Evolutionary conservation across 1,284 basidiomycete genomes (phyloP).

Genomic region (Malassezia arunalokei): DNA sequence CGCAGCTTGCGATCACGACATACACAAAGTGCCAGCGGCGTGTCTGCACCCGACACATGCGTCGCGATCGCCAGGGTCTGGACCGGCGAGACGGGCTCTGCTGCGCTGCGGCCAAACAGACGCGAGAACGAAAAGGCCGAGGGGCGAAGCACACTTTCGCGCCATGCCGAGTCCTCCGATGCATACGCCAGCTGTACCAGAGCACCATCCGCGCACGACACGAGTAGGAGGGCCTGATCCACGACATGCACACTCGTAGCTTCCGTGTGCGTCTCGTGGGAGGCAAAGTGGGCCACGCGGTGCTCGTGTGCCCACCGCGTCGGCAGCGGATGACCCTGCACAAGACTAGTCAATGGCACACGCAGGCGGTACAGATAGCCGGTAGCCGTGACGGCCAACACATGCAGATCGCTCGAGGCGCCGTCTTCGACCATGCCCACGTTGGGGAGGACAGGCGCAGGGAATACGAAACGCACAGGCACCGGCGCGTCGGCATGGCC

Average conservation of each 20-base stretch:
- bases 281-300: constrained; percentile 18
- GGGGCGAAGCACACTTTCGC: constrained; percentile 25
- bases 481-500: background rate
- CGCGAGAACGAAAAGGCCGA: constrained; percentile 38
- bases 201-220: constrained; percentile 34
- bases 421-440: constrained; percentile 25
- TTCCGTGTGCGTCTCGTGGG: constrained; percentile 3
- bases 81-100: constrained; percentile 17
- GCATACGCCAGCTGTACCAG: constrained; percentile 24
- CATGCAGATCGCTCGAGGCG: constrained; percentile 16
- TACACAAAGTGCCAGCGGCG: constrained; percentile 28
- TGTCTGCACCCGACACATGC: constrained; percentile 19
- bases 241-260: constrained; percentile 23
- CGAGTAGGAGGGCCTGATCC: constrained; percentile 26
- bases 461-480: constrained; percentile 24
- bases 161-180: constrained; percentile 21
- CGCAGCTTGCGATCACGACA: constrained; percentile 39
- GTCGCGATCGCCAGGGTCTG: constrained; percentile 27
- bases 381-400: constrained; percentile 25
- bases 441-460: constrained; percentile 24
- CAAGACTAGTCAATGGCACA: constrained; percentile 20
- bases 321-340: constrained; percentile 18
- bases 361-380: constrained; percentile 28
- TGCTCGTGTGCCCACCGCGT: constrained; percentile 27
- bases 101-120: constrained; percentile 23